Evolutionary conservation across 306 rosid species (phyloP).

Genomic region (Casuarina equisetifolia): DNA sequence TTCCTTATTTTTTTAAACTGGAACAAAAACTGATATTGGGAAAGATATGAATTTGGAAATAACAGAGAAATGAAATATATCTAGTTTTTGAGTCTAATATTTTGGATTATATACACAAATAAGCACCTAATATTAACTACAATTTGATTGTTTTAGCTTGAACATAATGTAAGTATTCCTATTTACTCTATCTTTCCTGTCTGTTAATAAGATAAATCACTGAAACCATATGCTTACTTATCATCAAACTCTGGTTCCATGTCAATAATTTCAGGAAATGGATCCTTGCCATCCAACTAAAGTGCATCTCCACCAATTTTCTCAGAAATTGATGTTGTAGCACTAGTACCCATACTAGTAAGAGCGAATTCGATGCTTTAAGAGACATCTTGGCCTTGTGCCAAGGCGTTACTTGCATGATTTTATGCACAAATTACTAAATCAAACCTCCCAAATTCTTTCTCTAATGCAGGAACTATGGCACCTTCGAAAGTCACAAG

Average conservation of each 20-base stretch:
- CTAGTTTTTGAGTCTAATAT: too few relatives aligned
- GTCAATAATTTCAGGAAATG: slow-evolving; percentile 70
- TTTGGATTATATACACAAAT: too few relatives aligned
- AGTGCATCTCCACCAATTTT: slow-evolving; percentile 22
- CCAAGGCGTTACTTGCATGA: slow-evolving; percentile 28
- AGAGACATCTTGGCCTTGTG: slow-evolving; percentile 26
- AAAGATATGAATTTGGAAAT: too few relatives aligned
- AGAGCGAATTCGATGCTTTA: slow-evolving; percentile 19
- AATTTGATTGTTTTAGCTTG: not conserved
- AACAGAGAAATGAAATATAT: too few relatives aligned
- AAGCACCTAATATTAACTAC: too few relatives aligned
- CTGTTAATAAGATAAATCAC: not conserved
- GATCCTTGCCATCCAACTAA: slow-evolving; percentile 33
- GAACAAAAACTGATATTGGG: too few relatives aligned
- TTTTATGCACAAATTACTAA: slow-evolving; percentile 21
- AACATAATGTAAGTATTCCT: not conserved
- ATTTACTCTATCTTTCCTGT: not conserved
- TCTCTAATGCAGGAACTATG: slow-evolving; percentile 18
- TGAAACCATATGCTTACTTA: slow-evolving; percentile 25
- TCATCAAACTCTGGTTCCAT: slow-evolving; percentile 66
- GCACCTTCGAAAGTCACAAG: slow-evolving; percentile 22
- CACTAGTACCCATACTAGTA: slow-evolving; percentile 14
- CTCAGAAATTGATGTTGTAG: slow-evolving; percentile 27
- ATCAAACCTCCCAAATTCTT: slow-evolving; percentile 27
- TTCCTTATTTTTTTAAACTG: too few relatives aligned